Base-by-base conservation (phyloP, 2,329 filamentous ascomycete species). In the Raffaelea albimanens region DNA sequence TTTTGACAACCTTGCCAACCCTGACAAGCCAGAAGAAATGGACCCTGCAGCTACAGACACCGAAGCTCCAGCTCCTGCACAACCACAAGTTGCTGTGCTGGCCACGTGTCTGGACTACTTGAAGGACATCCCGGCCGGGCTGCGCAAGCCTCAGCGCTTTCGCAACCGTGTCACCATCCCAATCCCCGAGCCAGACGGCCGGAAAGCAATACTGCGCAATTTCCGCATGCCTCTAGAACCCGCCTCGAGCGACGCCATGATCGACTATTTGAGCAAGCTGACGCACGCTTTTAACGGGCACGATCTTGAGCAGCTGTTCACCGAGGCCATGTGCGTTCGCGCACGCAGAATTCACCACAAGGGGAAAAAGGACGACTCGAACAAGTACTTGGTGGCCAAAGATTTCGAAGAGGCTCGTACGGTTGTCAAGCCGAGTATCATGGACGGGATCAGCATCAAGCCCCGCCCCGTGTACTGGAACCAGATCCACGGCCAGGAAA, bases 401-500 rank as follows among this genome's bases (percentile, higher is more conserved):
- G 82, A 89, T 57, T 73, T 88, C 45, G 71, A 80, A 31, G 62
- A 71, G 36, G 87, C 88, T 1, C 71, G 91, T 33, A 72, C 76
- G 34, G 67, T 77, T 47, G 80, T 89, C n/a, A 76, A 79, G 11
- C 88, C 91, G 1, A 89, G 85, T 1, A 87, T 88, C 3, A 91
- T 97, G 78, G 82, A 87, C 54, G 89, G 94, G 59, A 82, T 95
- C 47, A 87, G 93, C 60, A 73, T 96, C 42, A 87, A 94, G 59
- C 90, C 87, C 9, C 90, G 89, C 0, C 89, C 85, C 14, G 82
- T 95, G 23, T 77, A 76, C 62, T 97, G 89, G 89, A 72, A 76
- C 43, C 87, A 96, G 58, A 91, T 97, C 45, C 90, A 88, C 51
- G 91, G 91, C 1, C 86, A 95, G 53, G 78, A 84, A 40, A 72